Evolutionary conservation across 2,329 filamentous ascomycete species (phyloP).

Genomic region (Colletotrichum tanaceti): DNA sequence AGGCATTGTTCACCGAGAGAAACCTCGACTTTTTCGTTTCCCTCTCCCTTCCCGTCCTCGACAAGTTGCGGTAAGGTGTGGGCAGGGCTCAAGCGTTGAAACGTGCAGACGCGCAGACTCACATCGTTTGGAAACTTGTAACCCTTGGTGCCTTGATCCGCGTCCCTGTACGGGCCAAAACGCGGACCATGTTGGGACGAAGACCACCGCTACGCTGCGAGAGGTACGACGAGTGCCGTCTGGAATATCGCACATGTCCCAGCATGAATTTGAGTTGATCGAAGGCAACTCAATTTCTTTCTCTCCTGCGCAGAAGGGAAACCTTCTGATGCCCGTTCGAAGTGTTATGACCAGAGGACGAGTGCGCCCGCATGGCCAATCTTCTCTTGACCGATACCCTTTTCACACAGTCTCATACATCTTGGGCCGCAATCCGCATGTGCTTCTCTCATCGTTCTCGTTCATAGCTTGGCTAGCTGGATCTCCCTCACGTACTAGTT

Average conservation of each 20-base stretch:
- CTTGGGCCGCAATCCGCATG: neutral
- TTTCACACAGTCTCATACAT: constrained; percentile 14
- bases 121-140: constrained; percentile 31
- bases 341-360: neutral
- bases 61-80: neutral
- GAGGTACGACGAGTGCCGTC: constrained; percentile 19
- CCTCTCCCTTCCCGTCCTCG: neutral
- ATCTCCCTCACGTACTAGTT: neutral
- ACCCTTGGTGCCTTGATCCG: constrained; percentile 10
- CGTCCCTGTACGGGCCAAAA: neutral
- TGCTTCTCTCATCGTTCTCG: neutral
- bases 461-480: neutral
- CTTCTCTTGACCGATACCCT: neutral
- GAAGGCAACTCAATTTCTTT: neutral
- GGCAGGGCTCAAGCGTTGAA: constrained; percentile 28
- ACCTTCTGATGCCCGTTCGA: neutral
- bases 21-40: constrained; percentile 11
- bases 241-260: constrained; percentile 17
- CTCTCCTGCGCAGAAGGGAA: neutral
- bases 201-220: neutral
- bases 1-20: neutral
- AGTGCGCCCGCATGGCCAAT: neutral
- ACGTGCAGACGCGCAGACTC: constrained; percentile 25
- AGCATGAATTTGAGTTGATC: constrained; percentile 1
- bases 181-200: constrained; percentile 22